Base-by-base conservation (phyloP, 768 basidiomycete species). In the Jaapia argillacea region DNA sequence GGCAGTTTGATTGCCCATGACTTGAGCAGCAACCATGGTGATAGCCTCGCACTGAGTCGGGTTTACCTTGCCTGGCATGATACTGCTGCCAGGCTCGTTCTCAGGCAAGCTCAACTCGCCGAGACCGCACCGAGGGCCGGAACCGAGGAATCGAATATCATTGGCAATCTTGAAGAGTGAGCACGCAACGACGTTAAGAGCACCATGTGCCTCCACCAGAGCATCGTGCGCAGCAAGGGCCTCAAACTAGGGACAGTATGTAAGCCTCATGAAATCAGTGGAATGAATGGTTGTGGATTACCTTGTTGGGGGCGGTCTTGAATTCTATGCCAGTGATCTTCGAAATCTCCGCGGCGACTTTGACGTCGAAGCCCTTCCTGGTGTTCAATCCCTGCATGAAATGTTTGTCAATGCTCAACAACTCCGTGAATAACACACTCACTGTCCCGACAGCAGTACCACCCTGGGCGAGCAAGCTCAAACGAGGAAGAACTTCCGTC, bases 41-140 rank as follows among this genome's bases (percentile, higher is more conserved):
- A 98, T 64, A 5, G 96, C 96, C 65, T 99, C 96, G 54, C 96
- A 98, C 60, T 99, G 96, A 4, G 96, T 99, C 7, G 96, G 96
- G 67, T 99, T 99, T 46, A 99, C 96, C 69, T 99, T 98, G 48
- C 96, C 96, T 5, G 93, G 96, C 96, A 99, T 99, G 67, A 99
- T 98, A 46, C 90, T 94, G 57, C 90, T 93, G 38, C 96, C 96
- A 36, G 96, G 96, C 66, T 99, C 96, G 62, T 99, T 99, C 67
- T 98, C 96, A 7, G 96, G 96, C 41, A 98, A 67, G 54, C 75
- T 81, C 31, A 99, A 70, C 65, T 99, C 96, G 20, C 96, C 96
- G 37, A 99, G 75, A 44, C 96, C 96, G 56, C 96, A 99, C 36
- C 96, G 85, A 46, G 96, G 96, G 45, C 96, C 96, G 40, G 94